Evolutionary conservation across 306 rosid genomes (phyloP), one percentile per base, ranked within the genome.

Genomic region (Pyrus betulifolia): DNA sequence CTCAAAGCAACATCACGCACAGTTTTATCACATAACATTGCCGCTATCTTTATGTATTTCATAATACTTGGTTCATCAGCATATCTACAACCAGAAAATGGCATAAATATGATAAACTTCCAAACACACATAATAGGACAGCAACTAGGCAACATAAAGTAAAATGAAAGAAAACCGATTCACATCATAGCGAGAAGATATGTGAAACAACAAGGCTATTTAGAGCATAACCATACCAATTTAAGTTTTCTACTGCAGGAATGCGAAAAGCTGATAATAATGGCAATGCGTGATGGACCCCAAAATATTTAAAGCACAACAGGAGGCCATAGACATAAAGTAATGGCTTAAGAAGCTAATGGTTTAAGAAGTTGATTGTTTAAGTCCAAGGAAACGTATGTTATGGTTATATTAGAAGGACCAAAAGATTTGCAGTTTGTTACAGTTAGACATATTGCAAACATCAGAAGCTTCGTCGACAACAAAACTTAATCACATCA

Each of bases 1-100:
- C 99, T 88, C 91, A 95, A 84, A 79, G 99, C 99, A 84, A 95
- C 99, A 85, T 95, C 97, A 51, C 99, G 97, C 49, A 95, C 99
- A 76, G 99, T 95, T 86, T 95, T 95, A 79, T 95, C 97, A 38
- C 85, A 93, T 86, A 95, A 89, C 31, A 80, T 79, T 51, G 97
- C 96, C 4, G 99, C 99, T 72, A 95, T 95, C 87, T 95, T 95
- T 84, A 95, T 91, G 74, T 95, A 95, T 91, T 80, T 88, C 97
- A 95, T 87, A 71, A 95, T 90, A 85, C 89, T 95, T 66, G 93
- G 99, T 74, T 95, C 99, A 73, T 88, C 93, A 77, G 87, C 88
- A 86, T 79, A 95, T 75, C 99, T 95, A 75, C 67, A 74, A 8
- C 22, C 23, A 28, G 54, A 0, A 49, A 51, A 19, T 64, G 77